Evolutionary conservation across 176 grass and related monocot genomes (phyloP).

Genomic region (Zoysia japonica): DNA sequence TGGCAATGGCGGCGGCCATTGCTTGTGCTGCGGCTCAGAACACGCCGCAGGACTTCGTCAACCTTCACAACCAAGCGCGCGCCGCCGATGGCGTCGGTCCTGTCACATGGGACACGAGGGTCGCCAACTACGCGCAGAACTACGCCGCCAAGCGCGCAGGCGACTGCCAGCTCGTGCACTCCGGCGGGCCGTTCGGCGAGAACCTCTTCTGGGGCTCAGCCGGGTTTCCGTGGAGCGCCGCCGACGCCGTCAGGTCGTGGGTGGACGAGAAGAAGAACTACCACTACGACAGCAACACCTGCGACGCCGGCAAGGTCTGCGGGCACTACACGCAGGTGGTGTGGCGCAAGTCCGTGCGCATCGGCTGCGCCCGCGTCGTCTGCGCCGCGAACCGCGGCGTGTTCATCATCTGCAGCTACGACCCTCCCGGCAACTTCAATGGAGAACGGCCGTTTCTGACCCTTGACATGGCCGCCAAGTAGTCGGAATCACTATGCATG

Average conservation of each 20-base stretch:
- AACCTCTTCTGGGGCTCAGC: conserved; percentile 53
- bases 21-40: conserved; percentile 41
- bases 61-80: conserved; percentile 59
- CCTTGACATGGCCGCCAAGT: conserved; percentile 15
- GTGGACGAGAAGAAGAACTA: conserved; percentile 41
- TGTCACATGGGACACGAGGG: conserved; percentile 47
- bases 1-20: conserved; percentile 3
- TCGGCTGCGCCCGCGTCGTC: conserved; percentile 36
- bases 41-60: conserved; percentile 52
- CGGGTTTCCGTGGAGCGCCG: conserved; percentile 23
- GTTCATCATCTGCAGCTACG: conserved; percentile 33
- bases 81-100: conserved; percentile 35
- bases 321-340: conserved; percentile 48
- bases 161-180: conserved; percentile 58
- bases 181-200: conserved; percentile 56
- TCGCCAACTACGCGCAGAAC: conserved; percentile 37
- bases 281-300: conserved; percentile 17
- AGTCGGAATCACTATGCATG: background rate
- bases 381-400: no score
- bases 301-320: conserved; percentile 38
- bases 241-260: conserved; percentile 19
- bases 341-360: conserved; percentile 31
- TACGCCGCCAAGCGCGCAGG: conserved; percentile 40
- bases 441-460: conserved; percentile 30
- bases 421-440: conserved; percentile 25